phyloP scores from a whole-genome alignment of 2,329 filamentous ascomycete species.

The Colletotrichum siamense region DNA sequence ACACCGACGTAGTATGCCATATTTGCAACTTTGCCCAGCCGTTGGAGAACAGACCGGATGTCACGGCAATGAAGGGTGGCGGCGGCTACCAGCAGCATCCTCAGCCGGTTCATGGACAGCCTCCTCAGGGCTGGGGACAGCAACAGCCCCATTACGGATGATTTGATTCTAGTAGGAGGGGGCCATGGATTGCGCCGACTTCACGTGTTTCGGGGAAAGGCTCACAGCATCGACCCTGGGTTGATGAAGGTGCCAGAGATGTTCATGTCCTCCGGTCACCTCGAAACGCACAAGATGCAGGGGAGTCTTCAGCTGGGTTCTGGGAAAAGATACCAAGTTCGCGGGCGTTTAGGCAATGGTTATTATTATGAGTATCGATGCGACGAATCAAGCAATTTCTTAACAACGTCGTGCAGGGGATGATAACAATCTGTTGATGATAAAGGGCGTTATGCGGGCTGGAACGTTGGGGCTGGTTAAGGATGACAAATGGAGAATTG shows the following conservation, averaged over 20 bases:
- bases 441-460: background rate
- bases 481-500: background rate
- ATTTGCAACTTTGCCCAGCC: slow-evolving; percentile 80
- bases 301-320: background rate
- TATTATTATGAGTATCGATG: background rate
- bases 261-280: background rate
- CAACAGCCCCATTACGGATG: slow-evolving; percentile 13
- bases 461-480: background rate
- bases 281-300: background rate
- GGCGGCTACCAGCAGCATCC: slow-evolving; percentile 36
- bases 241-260: background rate
- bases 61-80: slow-evolving; percentile 55
- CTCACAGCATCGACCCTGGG: background rate
- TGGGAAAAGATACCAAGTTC: background rate
- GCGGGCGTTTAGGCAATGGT: background rate
- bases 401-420: background rate
- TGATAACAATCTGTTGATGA: background rate
- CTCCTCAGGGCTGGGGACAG: slow-evolving; percentile 38
- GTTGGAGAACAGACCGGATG: slow-evolving; percentile 61
- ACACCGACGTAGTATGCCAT: slow-evolving; percentile 74
- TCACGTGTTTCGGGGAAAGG: background rate
- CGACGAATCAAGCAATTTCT: background rate
- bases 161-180: background rate
- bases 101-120: slow-evolving; percentile 34
- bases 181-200: background rate